These are phyloP conservation scores for Dillenia turbinata DNA, from an alignment of 164 flowering plant genomes.

Conservation along the genomic window DNA sequence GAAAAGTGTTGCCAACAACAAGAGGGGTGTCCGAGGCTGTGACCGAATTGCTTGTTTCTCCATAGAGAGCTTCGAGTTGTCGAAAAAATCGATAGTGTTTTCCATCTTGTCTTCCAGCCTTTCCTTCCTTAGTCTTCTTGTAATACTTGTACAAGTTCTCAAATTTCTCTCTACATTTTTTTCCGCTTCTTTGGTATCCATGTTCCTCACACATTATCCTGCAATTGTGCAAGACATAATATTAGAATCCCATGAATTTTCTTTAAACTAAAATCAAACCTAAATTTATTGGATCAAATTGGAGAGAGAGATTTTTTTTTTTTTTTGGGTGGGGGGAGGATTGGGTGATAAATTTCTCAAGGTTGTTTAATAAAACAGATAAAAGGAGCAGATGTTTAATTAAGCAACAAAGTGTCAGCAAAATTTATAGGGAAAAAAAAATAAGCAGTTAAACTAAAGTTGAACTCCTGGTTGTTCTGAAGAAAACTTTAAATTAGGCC, in stretches of 20 bases:
- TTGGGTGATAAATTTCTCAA: no score
- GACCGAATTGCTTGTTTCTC: conserved; percentile 35
- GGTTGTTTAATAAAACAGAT: no score
- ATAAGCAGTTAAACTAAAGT: no score
- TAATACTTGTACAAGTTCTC: conserved; percentile 97
- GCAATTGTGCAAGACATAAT: conserved; percentile 1
- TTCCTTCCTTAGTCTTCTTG: conserved; percentile 96
- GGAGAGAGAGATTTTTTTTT: no score
- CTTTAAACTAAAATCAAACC: not conserved
- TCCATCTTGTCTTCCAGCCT: conserved; percentile 98
- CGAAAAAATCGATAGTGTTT: conserved; percentile 91
- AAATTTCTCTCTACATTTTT: conserved; percentile 96
- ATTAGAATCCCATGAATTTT: no score
- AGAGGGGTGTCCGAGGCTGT: conserved; percentile 27
- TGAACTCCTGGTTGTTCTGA: no score
- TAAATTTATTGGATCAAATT: no score
- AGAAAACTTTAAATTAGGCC: no score
- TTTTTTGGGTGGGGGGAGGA: no score
- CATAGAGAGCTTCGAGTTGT: conserved; percentile 94
- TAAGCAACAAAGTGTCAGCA: no score
- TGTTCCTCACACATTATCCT: conserved; percentile 90
- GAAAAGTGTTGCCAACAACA: conserved; percentile 12
- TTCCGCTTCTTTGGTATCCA: conserved; percentile 91
- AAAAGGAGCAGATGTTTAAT: no score
- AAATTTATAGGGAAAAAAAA: no score